Evolutionary conservation across 2,329 filamentous ascomycete genomes (phyloP), one percentile per base, ranked within the genome.

Genomic region (Claviceps capensis): DNA sequence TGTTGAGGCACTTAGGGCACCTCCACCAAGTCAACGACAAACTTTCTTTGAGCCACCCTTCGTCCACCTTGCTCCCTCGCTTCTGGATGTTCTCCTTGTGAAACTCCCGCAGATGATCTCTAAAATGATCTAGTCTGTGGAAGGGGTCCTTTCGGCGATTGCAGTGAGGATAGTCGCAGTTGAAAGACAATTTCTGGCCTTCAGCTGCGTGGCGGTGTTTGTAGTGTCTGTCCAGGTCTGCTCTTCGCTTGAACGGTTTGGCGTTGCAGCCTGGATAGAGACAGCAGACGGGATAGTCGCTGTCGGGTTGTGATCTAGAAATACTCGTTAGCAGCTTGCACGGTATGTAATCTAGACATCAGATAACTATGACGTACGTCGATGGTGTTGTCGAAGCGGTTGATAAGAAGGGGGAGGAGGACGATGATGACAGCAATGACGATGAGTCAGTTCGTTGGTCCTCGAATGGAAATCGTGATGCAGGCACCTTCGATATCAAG

Each of bases 21-120:
- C 77, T 70, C 75, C 75, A 81, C 75, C 75, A 79, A 2, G 58
- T 63, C 2, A 53, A 53, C 22, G 67, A 62, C 36, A 72, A 59
- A 50, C 72, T 68, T 47, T 60, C 64, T 9, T 67, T 59, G 46
- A 69, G 58, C 70, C 69, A 73, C 55, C 65, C 66, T 40, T 65
- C 63, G 42, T 63, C 60, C 52, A 63, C 55, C 48, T 62, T 58
- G 22, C 62, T 62, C 30, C 71, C 70, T 17, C 74, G 71, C 65
- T 74, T 74, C 57, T 69, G 65, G 37, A 78, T 69, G 54, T 79
- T 75, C 59, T 81, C 78, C 51, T 68, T 67, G 67, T 81, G 78
- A 55, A 68, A 77, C 46, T 76, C 71, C 36, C 78, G 71, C 40
- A 78, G 69, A 60, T 81, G 78, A 53, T 79, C 76, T 40, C 77